These are phyloP conservation scores for Xylaria sp. DNA, from an alignment of 2,329 filamentous ascomycete species.

Conservation along the genomic window DNA sequence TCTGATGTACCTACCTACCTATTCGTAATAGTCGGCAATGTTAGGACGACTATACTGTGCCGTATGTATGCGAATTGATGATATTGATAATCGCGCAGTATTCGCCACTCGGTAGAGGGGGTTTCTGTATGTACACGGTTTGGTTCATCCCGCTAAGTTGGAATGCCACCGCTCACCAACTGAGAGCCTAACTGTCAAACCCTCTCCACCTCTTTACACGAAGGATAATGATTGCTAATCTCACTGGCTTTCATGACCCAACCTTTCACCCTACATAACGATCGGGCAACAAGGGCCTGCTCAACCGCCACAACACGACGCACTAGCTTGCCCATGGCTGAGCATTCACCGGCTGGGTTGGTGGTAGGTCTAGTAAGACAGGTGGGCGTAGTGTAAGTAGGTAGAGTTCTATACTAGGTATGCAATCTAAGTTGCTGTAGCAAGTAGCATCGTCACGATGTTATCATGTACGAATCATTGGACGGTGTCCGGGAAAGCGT, in stretches of 20 bases:
- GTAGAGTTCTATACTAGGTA: background rate
- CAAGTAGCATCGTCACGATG: slow-evolving; percentile 13
- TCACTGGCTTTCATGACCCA: slow-evolving; percentile 48
- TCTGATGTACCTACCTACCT: background rate
- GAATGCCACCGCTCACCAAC: slow-evolving; percentile 1
- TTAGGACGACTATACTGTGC: background rate
- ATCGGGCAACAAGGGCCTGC: slow-evolving; percentile 1
- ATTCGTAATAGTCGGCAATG: background rate
- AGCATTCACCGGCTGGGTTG: slow-evolving; percentile 82
- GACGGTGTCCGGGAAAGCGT: background rate
- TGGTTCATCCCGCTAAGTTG: background rate
- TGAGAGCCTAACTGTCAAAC: background rate
- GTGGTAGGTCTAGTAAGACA: background rate
- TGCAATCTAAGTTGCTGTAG: slow-evolving; percentile 46
- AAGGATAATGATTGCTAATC: slow-evolving; percentile 68
- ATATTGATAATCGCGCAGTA: background rate
- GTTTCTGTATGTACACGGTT: background rate
- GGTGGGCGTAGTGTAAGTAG: slow-evolving; percentile 5
- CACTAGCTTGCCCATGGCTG: slow-evolving; percentile 85
- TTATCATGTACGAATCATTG: slow-evolving; percentile 6
- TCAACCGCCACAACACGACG: slow-evolving; percentile 74
- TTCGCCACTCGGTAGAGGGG: background rate
- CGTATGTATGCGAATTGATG: no score
- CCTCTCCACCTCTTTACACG: background rate
- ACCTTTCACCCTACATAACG: background rate